Conservation (phyloP, 163 green algal species). For the Prototheca wickerhamii region DNA sequence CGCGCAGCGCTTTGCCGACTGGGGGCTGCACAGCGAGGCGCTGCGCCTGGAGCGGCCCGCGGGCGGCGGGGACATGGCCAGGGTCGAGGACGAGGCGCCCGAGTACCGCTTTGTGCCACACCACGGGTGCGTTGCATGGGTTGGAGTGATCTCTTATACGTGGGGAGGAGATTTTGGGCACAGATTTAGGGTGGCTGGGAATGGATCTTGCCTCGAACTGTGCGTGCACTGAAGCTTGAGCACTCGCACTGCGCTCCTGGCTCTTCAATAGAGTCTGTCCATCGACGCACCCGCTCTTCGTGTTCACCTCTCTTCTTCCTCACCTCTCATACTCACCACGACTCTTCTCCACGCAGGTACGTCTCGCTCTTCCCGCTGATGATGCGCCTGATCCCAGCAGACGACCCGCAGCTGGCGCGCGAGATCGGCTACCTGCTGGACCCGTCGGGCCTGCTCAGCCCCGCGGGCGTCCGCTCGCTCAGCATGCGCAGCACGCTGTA, state of each 20-base stretch:
- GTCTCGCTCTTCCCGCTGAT: conserved; percentile 89
- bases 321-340: background rate
- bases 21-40: conserved; percentile 78
- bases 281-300: too few relatives aligned
- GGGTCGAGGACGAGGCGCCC: conserved; percentile 25
- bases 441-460: conserved; percentile 56
- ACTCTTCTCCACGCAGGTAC: conserved; percentile 43
- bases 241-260: background rate
- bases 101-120: conserved; percentile 61
- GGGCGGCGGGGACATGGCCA: background rate
- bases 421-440: conserved; percentile 47
- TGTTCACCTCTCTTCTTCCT: too few relatives aligned
- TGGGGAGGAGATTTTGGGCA: background rate
- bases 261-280: background rate
- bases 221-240: background rate
- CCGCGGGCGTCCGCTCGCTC: conserved; percentile 67
- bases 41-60: conserved; percentile 41
- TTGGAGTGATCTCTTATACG: background rate
- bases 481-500: conserved; percentile 38
- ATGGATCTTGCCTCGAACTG: background rate
- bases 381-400: conserved; percentile 66
- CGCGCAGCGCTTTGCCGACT: conserved; percentile 67
- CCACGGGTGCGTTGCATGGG: conserved; percentile 41
- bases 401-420: conserved; percentile 39
- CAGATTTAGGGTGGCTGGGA: background rate